Base-by-base conservation (phyloP, 1,284 basidiomycete species). In the Macrocybe sp. region DNA sequence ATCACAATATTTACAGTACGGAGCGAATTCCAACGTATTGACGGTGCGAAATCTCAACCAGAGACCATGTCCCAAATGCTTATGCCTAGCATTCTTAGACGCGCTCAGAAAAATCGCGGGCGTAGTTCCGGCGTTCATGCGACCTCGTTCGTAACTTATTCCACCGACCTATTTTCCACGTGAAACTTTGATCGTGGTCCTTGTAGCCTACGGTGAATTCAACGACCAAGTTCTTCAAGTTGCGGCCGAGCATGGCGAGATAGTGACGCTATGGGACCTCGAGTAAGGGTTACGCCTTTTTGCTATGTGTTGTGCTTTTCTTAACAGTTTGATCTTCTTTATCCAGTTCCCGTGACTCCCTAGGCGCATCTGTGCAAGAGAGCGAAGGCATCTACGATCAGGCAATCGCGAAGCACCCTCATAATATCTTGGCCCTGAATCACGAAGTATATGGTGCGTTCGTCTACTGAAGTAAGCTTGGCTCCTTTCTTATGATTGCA, bases 371-470 rank as follows among this genome's bases (percentile, higher is more conserved):
- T 6, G 54, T 59, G 5, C 50, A 54, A 14, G 54, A 70, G 46
- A 68, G 65, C 44, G 55, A 69, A 32, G 45, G 48, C 6, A 44
- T 49, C 4, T 73, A 73, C 43, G 55, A 56, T 28, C 46, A 57
- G 4, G 44, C 63, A 3, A 61, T 71, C 4, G 51, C 53, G 5
- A 9, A 52, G 6, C 66, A 63, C 42, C 73, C 74, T 3, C 58
- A 51, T 40, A 73, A 60, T 29, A 61, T 74, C 37, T 56, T 76
- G 29, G 59, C 75, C 1, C 61, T 77, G 29, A 74, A 76, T 49
- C 73, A 76, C 51, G 70, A 75, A 53, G 64, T 65, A 5, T 59
- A 67, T 42, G 59, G 71, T 65, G 53, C 33, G 57, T 49, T 31
- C 37, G 29, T 52, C 32, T 44, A 11, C 22, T 22, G 22, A 22